Conservation (phyloP, 2,329 filamentous ascomycete genomes). For the Pseudocercospora musae region DNA sequence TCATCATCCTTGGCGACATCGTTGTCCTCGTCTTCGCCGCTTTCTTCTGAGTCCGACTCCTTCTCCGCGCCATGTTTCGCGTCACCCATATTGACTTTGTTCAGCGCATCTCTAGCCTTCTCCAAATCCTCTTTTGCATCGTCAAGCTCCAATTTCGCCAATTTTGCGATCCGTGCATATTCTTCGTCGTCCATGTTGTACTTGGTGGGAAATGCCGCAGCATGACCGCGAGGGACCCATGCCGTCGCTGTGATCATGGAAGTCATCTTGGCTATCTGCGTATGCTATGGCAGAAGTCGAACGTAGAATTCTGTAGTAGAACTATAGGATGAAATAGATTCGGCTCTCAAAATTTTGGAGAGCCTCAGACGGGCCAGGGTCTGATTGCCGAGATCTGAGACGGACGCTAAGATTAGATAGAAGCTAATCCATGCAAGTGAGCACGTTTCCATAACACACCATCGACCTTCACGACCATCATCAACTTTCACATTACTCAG, state of each 20-base stretch:
- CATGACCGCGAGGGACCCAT: conserved; percentile 53
- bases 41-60: conserved; percentile 41
- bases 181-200: conserved; percentile 53
- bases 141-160: conserved; percentile 68
- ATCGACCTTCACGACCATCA: neutral
- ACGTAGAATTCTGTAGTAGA: neutral
- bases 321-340: neutral
- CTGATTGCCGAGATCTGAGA: neutral
- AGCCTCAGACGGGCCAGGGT: neutral
- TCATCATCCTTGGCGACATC: conserved; percentile 56
- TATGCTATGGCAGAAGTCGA: neutral
- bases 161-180: conserved; percentile 49
- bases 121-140: conserved; percentile 85
- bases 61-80: conserved; percentile 73
- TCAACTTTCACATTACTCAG: neutral
- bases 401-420: neutral
- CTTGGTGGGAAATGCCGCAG: conserved; percentile 48
- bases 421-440: neutral
- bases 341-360: neutral
- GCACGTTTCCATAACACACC: conserved; percentile 1
- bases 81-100: conserved; percentile 36
- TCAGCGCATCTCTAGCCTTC: conserved; percentile 55
- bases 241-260: conserved; percentile 56
- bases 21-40: conserved; percentile 40
- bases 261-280: conserved; percentile 33